Percentiles rank a stretch among this genome's conserved stretches.
Evolutionary conservation across 2,329 filamentous ascomycete genomes (phyloP).

Genomic region (Zalaria obscura): DNA sequence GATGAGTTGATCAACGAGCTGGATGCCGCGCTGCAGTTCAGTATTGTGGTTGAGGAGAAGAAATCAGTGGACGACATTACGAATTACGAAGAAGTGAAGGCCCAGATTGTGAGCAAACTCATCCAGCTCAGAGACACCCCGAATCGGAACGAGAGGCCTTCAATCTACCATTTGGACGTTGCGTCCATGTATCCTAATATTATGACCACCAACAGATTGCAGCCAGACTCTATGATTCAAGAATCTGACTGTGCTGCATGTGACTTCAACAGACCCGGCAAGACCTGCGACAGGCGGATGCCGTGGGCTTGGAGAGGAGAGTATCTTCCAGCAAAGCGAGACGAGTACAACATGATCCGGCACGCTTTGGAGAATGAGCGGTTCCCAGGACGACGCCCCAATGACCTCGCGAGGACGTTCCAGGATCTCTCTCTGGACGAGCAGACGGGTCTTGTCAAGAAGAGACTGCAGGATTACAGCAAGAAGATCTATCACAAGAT

Average conservation of each 20-base stretch:
- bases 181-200: constrained; percentile 99
- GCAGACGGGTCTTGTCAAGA: constrained; percentile 66
- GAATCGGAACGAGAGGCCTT: constrained; percentile 68
- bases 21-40: constrained; percentile 80
- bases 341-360: constrained; percentile 99
- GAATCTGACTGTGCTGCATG: constrained; percentile 94
- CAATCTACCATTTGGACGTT: constrained; percentile 97
- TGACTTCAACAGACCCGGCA: constrained; percentile 94
- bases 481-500: constrained; percentile 99
- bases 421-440: constrained; percentile 71
- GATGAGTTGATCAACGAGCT: constrained; percentile 79
- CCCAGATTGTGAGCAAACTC: constrained; percentile 62
- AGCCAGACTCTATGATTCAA: constrained; percentile 97
- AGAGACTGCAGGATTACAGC: constrained; percentile 80
- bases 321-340: constrained; percentile 85
- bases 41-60: constrained; percentile 40
- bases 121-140: constrained; percentile 65
- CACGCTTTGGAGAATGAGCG: constrained; percentile 81
- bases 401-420: constrained; percentile 58
- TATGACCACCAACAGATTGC: constrained; percentile 96
- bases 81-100: constrained; percentile 51
- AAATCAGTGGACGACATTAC: constrained; percentile 36
- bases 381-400: constrained; percentile 69
- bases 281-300: constrained; percentile 86
- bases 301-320: constrained; percentile 98